Base-by-base conservation (phyloP, 2,329 filamentous ascomycete genomes). In the Ceratocystis colombiana region DNA sequence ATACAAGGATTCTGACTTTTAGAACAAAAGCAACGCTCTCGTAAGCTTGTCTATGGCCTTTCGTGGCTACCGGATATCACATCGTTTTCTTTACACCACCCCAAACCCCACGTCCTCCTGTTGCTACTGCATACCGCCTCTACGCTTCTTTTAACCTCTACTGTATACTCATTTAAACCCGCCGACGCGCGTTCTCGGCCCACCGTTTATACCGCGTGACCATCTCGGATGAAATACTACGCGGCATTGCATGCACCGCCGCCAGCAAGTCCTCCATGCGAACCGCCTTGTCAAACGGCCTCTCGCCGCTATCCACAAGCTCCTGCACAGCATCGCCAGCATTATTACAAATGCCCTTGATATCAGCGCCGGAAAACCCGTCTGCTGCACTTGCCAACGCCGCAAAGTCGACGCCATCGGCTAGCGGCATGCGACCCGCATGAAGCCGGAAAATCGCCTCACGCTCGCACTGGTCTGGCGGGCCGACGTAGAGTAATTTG, bases 301-400 rank as follows among this genome's bases (percentile, higher is more conserved):
- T 41, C 62, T 64, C 61, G n/a, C 67, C 67, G n/a, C 45, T 55
- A 55, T 68, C 64, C 6, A 68, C 61, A n/a, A 64, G 68, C 66
- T 77, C 76, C 65, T 77, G 73, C 12, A 79, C 80, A 4, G 76
- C 75, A 64, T 77, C 72, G 3, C 77, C 77, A 0, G 78, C 79
- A 64, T 74, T 73, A 44, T 77, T 75, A 70, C 81, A 83, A 2
- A 84, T 79, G 3, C 77, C 78, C 67, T 79, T 77, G 68, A 96
- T 84, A 75, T 96, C 93, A 0, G 92, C 91, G 1, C 92, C 92
- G 1, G 90, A 94, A 74, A 89, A 90, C 0, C 90, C 90, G 6
- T 91, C 87, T 0, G 88, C 88, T 61, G 77, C 74, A 17, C 73
- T 72, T 4, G 89, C 88, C 37, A 96, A 76, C 62, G 79, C 77